These are phyloP conservation scores for Starmerella scarabaei DNA, from an alignment of 805 yeast genomes.

Conservation along the genomic window DNA sequence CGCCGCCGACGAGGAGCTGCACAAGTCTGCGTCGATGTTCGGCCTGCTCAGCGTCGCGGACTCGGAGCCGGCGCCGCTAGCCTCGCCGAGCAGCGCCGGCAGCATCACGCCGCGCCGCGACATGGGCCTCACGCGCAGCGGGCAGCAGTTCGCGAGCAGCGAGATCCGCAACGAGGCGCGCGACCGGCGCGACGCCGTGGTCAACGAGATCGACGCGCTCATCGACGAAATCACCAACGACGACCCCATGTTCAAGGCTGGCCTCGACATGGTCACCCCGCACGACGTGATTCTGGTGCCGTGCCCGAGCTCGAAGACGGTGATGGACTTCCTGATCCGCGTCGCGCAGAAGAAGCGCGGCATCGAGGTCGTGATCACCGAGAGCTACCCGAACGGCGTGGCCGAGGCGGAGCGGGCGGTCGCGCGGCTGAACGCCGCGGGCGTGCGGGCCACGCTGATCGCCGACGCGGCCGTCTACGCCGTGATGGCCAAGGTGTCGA, in stretches of 20 bases:
- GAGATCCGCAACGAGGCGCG: constrained; percentile 15
- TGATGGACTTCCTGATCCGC: constrained; percentile 68
- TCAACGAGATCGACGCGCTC: constrained; percentile 53
- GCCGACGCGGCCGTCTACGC: constrained; percentile 92
- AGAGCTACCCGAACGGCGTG: constrained; percentile 83
- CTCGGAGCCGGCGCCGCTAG: constrained; percentile 14
- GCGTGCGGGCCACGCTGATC: constrained; percentile 77
- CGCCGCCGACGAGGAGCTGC: constrained; percentile 10
- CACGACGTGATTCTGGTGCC: constrained; percentile 62
- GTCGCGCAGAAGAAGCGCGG: constrained; percentile 85
- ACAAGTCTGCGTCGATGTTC: constrained; percentile 51
- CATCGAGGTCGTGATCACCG: constrained; percentile 80
- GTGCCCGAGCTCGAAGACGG: constrained; percentile 88
- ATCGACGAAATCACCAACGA: constrained; percentile 84
- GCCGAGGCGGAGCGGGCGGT: constrained; percentile 67
- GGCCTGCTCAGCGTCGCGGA: constrained; percentile 53
- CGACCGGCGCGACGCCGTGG: constrained; percentile 20
- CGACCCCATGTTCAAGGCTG: constrained; percentile 82
- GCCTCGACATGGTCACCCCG: constrained; percentile 88
- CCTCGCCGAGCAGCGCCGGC: background rate
- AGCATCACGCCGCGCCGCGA: background rate
- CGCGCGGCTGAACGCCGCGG: constrained; percentile 62
- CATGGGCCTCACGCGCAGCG: constrained; percentile 15
- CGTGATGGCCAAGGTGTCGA: constrained; percentile 93
- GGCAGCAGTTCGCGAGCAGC: constrained; percentile 12